Base-by-base conservation (phyloP, 345 rosid species). In the Geranium brycei region DNA sequence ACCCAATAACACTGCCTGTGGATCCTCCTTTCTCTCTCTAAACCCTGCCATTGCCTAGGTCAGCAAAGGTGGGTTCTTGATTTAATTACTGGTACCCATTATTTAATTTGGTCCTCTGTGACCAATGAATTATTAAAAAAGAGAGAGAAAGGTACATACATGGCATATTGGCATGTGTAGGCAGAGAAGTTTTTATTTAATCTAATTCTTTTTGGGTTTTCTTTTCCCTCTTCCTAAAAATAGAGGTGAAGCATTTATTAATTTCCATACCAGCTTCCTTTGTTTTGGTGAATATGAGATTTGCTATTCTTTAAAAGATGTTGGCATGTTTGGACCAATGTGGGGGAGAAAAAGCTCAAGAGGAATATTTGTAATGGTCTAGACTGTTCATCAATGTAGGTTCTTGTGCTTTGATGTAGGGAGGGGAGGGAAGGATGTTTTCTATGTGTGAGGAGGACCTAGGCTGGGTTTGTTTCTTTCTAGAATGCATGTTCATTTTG, bases 1-100 rank as follows among this genome's bases (percentile, higher is more conserved):
- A 31, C 10, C 58, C 31, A 59, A 35, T 38, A 14, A 18, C 59
- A 14, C 59, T 60, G 59, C 78, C 79, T 79, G 28, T 23, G 76
- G 73, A 60, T 58, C 31, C 57, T 56, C 15, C 17, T 35, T 7
- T 7, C 41, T 7, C 41, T 35, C 41, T 35, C 10, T 35, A 35
- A 35, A 4, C 53, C 16, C 28, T 31, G 30, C 17, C 71, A 47
- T 47, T 47, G 53, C 68, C 69, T 15, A 32, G 71, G 72, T 78
- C 81, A 68, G 71, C 72, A 31, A 76, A 74, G 74, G 62, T 61
- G 31, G 75, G 72, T 66, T 66, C 41, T 70, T 40, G 51, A 69
- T 62, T 5, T 58, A 30, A 23, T 59, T 35, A 35, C 41, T 35
- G 41, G 41, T 35, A 35, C 41, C 41, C 41, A 35, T 35, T 35